Conservation (phyloP, 2,329 filamentous ascomycete genomes). For the Scortechinia acanthostroma region DNA sequence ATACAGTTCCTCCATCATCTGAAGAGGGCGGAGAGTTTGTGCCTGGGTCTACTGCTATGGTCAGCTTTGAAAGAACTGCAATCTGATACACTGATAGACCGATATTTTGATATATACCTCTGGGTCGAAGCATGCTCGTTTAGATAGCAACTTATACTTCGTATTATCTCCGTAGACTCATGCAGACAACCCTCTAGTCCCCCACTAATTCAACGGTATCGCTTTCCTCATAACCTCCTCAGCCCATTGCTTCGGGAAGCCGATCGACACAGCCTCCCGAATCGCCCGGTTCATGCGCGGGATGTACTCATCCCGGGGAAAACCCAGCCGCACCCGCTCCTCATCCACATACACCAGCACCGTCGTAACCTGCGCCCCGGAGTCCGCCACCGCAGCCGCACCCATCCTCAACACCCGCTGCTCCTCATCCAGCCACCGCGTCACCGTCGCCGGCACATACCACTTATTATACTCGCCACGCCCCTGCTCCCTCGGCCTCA, state of each 20-base stretch:
- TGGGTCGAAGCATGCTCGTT: too few species aligned
- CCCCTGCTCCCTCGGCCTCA: constrained; percentile 11
- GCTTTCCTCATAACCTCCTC: constrained; percentile 41
- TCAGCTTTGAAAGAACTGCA: too few species aligned
- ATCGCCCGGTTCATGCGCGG: constrained; percentile 58
- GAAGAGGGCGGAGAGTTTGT: too few species aligned
- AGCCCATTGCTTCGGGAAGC: constrained; percentile 47
- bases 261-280: constrained; percentile 42
- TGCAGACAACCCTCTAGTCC: too few species aligned
- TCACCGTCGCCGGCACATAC: neutral
- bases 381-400: neutral
- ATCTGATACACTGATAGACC: too few species aligned
- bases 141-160: too few species aligned
- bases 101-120: too few species aligned
- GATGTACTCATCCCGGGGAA: constrained; percentile 49
- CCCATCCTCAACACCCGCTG: neutral
- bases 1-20: too few species aligned
- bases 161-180: too few species aligned
- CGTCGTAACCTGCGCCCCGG: constrained; percentile 6
- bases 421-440: constrained; percentile 1
- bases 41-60: too few species aligned
- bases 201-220: too few species aligned
- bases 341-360: constrained; percentile 56
- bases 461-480: constrained; percentile 6
- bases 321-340: constrained; percentile 22